phyloP scores from a whole-genome alignment of 352 stramenopile genomes.

The Saprolegnia diclina region DNA sequence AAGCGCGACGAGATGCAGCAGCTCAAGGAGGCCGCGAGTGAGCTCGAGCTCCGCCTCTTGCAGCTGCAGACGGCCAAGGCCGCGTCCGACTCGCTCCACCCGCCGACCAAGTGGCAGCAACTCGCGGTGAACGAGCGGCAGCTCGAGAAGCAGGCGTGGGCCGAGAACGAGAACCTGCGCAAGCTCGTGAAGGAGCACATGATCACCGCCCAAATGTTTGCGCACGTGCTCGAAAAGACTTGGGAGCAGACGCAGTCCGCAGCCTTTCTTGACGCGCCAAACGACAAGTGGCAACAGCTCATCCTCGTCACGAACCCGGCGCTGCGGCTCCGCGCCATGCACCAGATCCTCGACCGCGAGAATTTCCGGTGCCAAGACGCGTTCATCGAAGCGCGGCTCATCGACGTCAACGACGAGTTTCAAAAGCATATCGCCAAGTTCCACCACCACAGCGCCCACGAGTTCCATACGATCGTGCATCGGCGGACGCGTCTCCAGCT shows the following conservation, averaged over 20 bases:
- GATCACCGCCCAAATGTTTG: constrained; percentile 2
- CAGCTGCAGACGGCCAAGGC: neutral
- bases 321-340: neutral
- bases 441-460: neutral
- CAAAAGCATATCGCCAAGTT: constrained; percentile 16
- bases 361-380: neutral
- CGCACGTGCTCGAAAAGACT: neutral
- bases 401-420: neutral
- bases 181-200: constrained; percentile 3
- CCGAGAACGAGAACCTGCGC: constrained; percentile 2
- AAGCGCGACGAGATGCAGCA: constrained; percentile 3
- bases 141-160: neutral
- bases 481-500: neutral
- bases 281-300: constrained; percentile 1
- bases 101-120: constrained; percentile 7
- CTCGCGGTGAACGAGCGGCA: constrained; percentile 3
- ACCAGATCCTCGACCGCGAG: constrained; percentile 3
- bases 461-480: constrained; percentile 7
- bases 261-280: neutral
- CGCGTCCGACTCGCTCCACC: neutral
- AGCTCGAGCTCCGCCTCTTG: neutral
- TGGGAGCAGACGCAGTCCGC: neutral
- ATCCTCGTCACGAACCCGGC: neutral
- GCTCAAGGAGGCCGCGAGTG: neutral
- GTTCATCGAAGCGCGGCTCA: constrained; percentile 1